Base-by-base conservation (phyloP, 2,329 filamentous ascomycete species). In the Fusarium robinianum region DNA sequence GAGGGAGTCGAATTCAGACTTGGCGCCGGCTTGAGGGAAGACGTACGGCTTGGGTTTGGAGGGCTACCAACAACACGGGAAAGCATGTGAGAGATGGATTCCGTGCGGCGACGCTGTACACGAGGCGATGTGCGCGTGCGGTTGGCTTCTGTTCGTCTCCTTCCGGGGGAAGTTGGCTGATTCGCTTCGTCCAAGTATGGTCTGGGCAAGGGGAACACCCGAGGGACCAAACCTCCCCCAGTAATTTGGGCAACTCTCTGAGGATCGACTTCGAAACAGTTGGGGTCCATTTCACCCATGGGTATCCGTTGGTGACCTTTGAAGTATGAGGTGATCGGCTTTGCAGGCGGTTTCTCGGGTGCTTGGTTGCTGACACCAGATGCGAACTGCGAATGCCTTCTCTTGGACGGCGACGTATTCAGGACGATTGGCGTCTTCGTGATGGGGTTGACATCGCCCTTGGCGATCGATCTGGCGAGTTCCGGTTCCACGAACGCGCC, bases 381-480 rank as follows among this genome's bases (percentile, higher is more conserved):
- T 4, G 59, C 55, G 4, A 61, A 58, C 32, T 72, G 69, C n/a
- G 71, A 72, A 41, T 72, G 65, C 46, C 66, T 66, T 51, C 70
- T 62, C 59, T 73, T 74, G 40, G 65, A 66, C 8, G 76, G 73
- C 11, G 72, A 70, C 8, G 62, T 55, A 6, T 67, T 58, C 26
- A 75, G 49, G n/a, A 69, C 37, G 14, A 83, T 80, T 14, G 76
- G 78, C 47, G 84, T 66, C 67, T 96, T 97, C 2, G 90, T 95
- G 55, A 92, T 94, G 2, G 94, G 94, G 65, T 97, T 86, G 31
- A 96, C 69, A 56, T 96, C 87, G 23, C 94, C 94, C 24, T 66
- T 73, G 16, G 94, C 90, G 46, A 99, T 85, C 5, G 82, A 84
- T 36, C 76, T 75, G 6, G 92, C 90, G 46, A 88, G 67, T 34